Base-by-base conservation (phyloP, 306 rosid genomes). In the Parietaria judaica region DNA sequence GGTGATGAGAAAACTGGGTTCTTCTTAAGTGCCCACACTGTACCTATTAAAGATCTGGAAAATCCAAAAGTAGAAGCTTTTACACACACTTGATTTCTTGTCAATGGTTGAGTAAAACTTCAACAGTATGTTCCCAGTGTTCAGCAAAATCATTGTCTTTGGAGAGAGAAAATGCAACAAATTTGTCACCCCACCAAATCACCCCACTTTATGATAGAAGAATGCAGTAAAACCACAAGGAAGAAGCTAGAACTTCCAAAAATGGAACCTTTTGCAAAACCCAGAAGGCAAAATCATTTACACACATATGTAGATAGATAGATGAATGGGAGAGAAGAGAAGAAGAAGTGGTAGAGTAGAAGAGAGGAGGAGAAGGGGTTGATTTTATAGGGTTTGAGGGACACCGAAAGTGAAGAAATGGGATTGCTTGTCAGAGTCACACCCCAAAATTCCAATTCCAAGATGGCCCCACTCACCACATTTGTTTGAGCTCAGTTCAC, bases 41-140 rank as follows among this genome's bases (percentile, higher is more conserved):
- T 86, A 74, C 53, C 72, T 79, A 77, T 75, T 82, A 16, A 84
- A 82, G 47, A 86, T 75, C 34, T 86, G 95, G 66, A 86, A 86
- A 78, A 84, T 90, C 97, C 95, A 84, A 60, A 86, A 86, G 55
- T 89, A 84, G 57, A 77, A 80, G 79, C 94, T 80, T 68, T 84
- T 82, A 63, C 72, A 84, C 23, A 83, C 76, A 61, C 68, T 64
- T 15, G 74, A 72, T 71, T 82, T 86, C 60, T 73, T 68, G 31
- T 64, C 84, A 35, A 79, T 69, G 71, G 53, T 71, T 63, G 82
- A 82, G 85, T 74, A 68, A 68, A 66, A 77, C 66, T 63, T 83
- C 85, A 74, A 77, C 68, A 72, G 72, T 44, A 63, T 73, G 81
- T 56, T 72, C 56, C 80, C 73, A 51, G 70, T 84, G 36, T 51